Conservation (phyloP, 768 basidiomycete genomes). For the Hericium erinaceus region DNA sequence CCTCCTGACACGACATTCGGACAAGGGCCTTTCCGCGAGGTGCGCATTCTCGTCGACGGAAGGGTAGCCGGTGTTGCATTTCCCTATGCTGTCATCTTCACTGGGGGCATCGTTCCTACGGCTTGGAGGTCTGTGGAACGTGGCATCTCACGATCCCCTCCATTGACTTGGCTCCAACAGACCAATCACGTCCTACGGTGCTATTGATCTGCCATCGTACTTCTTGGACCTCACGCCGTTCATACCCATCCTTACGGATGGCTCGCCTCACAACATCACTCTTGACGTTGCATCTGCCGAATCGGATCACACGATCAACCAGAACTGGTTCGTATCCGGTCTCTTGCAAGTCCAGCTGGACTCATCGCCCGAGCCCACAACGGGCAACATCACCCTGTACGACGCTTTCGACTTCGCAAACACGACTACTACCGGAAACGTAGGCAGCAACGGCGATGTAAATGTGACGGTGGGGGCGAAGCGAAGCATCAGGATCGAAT, state of each 20-base stretch:
- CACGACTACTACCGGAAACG: slow-evolving; percentile 37
- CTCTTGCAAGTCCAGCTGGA: slow-evolving; percentile 61
- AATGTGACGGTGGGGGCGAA: slow-evolving; percentile 55
- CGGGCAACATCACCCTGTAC: slow-evolving; percentile 55
- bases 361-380: slow-evolving; percentile 52
- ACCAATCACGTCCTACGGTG: slow-evolving; percentile 70
- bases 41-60: slow-evolving; percentile 50
- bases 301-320: slow-evolving; percentile 49
- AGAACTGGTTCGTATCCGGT: slow-evolving; percentile 75
- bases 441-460: slow-evolving; percentile 34
- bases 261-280: slow-evolving; percentile 58
- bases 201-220: slow-evolving; percentile 70
- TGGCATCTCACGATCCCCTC: not conserved
- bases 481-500: slow-evolving; percentile 48
- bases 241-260: slow-evolving; percentile 58
- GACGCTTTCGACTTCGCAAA: slow-evolving; percentile 47
- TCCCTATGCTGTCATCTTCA: slow-evolving; percentile 47
- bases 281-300: slow-evolving; percentile 71
- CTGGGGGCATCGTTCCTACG: slow-evolving; percentile 62
- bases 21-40: slow-evolving; percentile 51
- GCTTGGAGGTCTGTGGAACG: slow-evolving; percentile 49
- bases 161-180: slow-evolving; percentile 21
- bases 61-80: slow-evolving; percentile 46
- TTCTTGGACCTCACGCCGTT: slow-evolving; percentile 74
- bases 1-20: slow-evolving; percentile 41